These are phyloP conservation scores for Pestalotiopsis fici DNA, from an alignment of 2,329 filamentous ascomycete species.

Conservation along the genomic window DNA sequence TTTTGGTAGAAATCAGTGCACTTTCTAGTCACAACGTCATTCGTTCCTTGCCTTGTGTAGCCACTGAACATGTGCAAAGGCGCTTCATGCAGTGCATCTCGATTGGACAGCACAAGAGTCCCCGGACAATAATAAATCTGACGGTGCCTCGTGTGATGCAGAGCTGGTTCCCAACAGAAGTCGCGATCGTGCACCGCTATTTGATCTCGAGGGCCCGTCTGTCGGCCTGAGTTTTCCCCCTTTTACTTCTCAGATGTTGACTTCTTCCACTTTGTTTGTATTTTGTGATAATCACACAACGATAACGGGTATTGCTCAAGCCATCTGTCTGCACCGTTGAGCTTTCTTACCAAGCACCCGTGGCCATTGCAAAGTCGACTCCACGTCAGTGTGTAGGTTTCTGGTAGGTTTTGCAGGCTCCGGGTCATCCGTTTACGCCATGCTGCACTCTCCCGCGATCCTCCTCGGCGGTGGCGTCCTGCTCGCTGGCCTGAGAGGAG, in stretches of 20 bases:
- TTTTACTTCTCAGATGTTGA: background rate
- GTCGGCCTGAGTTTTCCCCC: background rate
- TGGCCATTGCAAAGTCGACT: background rate
- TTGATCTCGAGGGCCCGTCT: background rate
- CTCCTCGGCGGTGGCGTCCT: background rate
- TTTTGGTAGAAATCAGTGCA: background rate
- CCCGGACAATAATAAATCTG: background rate
- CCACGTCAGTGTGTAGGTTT: background rate
- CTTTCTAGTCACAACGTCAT: background rate
- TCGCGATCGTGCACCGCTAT: background rate
- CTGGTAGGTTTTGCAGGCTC: background rate
- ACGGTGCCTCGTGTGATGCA: background rate
- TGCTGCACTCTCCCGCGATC: background rate
- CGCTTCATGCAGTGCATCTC: background rate
- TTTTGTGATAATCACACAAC: too few species aligned
- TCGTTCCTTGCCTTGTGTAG: background rate
- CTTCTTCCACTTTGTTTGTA: too few species aligned
- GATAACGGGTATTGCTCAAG: background rate
- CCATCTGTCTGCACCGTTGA: background rate
- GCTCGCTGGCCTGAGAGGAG: background rate
- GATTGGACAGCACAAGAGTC: background rate
- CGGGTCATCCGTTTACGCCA: background rate
- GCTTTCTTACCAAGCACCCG: background rate
- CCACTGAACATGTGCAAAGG: background rate
- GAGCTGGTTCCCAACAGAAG: background rate